Conservation (phyloP, 306 rosid genomes). For the Sphenostylis stenocarpa region DNA sequence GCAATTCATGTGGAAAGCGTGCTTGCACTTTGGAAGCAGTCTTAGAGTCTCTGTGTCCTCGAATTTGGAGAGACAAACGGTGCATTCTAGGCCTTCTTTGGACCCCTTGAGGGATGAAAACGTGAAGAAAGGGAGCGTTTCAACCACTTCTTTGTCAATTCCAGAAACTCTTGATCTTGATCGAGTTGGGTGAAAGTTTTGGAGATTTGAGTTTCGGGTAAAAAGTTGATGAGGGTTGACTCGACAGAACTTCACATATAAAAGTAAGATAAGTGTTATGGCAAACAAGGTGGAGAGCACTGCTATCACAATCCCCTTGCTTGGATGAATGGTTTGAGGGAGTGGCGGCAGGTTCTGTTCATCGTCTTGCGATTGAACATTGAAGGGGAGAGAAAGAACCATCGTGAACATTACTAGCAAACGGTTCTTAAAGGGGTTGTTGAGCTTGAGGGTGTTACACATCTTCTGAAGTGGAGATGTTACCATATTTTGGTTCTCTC, state of each 20-base stretch:
- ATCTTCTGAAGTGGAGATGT: constrained; percentile 1
- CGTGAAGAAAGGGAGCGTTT: constrained; percentile 72
- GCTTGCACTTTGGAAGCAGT: constrained; percentile 80
- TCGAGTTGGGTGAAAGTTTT: constrained; percentile 12
- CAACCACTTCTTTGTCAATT: constrained; percentile 57
- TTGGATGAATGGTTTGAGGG: constrained; percentile 43
- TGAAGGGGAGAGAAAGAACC: constrained; percentile 13
- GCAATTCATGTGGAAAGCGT: constrained; percentile 80
- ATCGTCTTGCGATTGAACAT: constrained; percentile 5
- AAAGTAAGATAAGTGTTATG: constrained; percentile 51
- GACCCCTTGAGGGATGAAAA: constrained; percentile 77
- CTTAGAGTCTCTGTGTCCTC: constrained; percentile 71
- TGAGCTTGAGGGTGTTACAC: neutral
- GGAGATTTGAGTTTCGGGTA: constrained; percentile 1
- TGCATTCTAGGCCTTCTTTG: constrained; percentile 81
- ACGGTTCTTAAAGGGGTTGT: neutral
- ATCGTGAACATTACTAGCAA: constrained; percentile 14
- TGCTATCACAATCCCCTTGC: constrained; percentile 48
- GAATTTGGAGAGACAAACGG: constrained; percentile 74
- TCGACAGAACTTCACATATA: constrained; percentile 62
- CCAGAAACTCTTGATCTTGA: constrained; percentile 57
- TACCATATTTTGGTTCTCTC: constrained; percentile 16
- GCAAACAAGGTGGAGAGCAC: constrained; percentile 51
- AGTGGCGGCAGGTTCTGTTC: constrained; percentile 7
- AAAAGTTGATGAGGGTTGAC: constrained; percentile 12